Base-by-base conservation (phyloP, 1,284 basidiomycete genomes). In the Anthracocystis panici-leucophaei region DNA sequence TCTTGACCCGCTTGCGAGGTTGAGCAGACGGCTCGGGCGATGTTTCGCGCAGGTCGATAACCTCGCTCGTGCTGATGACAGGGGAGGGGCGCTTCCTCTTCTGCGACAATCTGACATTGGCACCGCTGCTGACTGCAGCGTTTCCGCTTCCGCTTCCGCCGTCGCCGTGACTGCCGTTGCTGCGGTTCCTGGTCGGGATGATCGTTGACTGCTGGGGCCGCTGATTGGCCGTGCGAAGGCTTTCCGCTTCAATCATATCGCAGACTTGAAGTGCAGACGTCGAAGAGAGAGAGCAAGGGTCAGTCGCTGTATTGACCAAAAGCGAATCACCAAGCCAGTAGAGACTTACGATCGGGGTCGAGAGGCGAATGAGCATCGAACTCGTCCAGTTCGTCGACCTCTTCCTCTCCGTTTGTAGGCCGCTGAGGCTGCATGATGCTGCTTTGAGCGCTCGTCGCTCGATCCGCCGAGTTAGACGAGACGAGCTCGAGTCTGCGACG, bases 161-260 rank as follows among this genome's bases (percentile, higher is more conserved):
- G 27, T 27, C 35, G 45, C 18, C 25, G 11, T 3, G 14, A 16
- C 14, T 38, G 14, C 35, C 12, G 14, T 38, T 16, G 8, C 33
- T 20, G 51, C n/a, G 14, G 42, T 16, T n/a, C 6, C 2, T 23
- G 10, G 31, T 33, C 14, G 42, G 16, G 9, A 40, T n/a, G 5
- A 16, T 18, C 21, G 27, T 27, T 27, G 48, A 27, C 5, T 40
- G 38, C n/a, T 49, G n/a, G 11, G n/a, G 35, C 25, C 38, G 48
- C 48, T 20, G 25, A 8, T 5, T 23, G 6, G 46, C 27, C n/a
- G 8, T 20, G 33, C 31, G 54, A 16, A 63, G 33, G 38, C 55
- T 56, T 25, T 66, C 59, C 25, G 63, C 69, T 45, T 72, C 69
- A 16, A 72, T 48, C 40, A 40, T 46, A 3, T 65, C 69, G 56